Conservation (phyloP, 2,329 filamentous ascomycete genomes). For the Colletotrichum horii region DNA sequence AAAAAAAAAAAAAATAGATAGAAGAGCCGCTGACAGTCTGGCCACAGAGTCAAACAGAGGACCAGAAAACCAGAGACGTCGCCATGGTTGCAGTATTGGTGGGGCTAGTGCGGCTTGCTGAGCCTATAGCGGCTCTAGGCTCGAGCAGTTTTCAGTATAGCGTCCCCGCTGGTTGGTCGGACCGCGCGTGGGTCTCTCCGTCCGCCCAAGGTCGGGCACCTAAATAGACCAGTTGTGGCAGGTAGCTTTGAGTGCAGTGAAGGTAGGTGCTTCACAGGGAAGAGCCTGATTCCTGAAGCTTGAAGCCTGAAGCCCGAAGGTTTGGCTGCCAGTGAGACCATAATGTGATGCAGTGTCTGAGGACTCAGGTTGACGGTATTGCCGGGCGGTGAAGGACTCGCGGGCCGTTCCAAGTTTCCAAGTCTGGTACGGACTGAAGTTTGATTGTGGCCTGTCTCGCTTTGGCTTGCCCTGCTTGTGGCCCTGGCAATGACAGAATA, state of each 20-base stretch:
- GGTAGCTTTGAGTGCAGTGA: not conserved
- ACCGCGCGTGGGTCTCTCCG: not conserved
- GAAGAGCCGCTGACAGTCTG: not conserved
- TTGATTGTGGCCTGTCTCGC: conserved; percentile 7
- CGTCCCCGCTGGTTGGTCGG: conserved; percentile 5
- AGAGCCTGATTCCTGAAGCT: not conserved
- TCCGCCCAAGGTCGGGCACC: not conserved
- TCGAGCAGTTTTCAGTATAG: not conserved
- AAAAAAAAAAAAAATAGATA: not conserved
- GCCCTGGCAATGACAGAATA: not conserved
- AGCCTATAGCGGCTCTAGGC: not conserved
- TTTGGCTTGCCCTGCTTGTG: conserved; percentile 1
- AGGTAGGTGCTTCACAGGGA: not conserved
- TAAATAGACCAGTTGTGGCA: not conserved
- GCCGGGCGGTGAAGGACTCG: conserved; percentile 5
- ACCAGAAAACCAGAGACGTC: conserved; percentile 3
- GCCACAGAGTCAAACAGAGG: not conserved
- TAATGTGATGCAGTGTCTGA: not conserved
- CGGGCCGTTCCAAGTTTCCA: conserved; percentile 10
- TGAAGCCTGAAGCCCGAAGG: not conserved
- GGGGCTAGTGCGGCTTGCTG: not conserved
- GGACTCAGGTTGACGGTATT: not conserved
- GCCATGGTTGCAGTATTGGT: conserved; percentile 6
- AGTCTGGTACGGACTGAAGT: conserved; percentile 4
- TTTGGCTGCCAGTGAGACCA: not conserved